Conservation (phyloP, 1,284 basidiomycete species). For the Cryptococcus sp. region DNA sequence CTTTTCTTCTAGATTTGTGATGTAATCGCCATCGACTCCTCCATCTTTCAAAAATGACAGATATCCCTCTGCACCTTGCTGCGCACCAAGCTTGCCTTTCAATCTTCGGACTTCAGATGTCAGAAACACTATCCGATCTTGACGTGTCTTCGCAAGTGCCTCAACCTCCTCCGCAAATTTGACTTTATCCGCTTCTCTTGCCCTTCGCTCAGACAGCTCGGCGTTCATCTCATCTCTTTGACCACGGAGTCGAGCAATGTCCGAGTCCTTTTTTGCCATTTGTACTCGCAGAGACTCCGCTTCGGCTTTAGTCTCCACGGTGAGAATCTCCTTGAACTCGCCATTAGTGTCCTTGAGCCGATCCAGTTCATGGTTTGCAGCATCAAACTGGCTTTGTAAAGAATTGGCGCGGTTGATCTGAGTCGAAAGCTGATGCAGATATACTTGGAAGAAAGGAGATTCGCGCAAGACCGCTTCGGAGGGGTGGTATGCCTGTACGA, state of each 20-base stretch:
- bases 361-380: conserved; percentile 40
- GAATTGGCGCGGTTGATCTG: conserved; percentile 36
- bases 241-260: conserved; percentile 74
- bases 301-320: conserved; percentile 39
- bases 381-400: conserved; percentile 34
- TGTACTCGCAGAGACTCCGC: conserved; percentile 42
- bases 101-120: conserved; percentile 73
- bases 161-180: conserved; percentile 72
- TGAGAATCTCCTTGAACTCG: conserved; percentile 43
- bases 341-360: conserved; percentile 37
- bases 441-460: conserved; percentile 49
- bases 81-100: conserved; percentile 74
- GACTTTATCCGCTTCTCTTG: conserved; percentile 64
- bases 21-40: conserved; percentile 62
- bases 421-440: conserved; percentile 41
- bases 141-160: conserved; percentile 66
- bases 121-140: conserved; percentile 75
- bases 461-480: conserved; percentile 39
- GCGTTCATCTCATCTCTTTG: conserved; percentile 73
- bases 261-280: conserved; percentile 65
- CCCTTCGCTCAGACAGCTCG: conserved; percentile 71
- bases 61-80: conserved; percentile 69
- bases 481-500: conserved; percentile 34
- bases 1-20: conserved; percentile 64
- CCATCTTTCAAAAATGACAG: conserved; percentile 69